Conservation (phyloP, 257 asterid genomes). For the Solanum appendiculatum region DNA sequence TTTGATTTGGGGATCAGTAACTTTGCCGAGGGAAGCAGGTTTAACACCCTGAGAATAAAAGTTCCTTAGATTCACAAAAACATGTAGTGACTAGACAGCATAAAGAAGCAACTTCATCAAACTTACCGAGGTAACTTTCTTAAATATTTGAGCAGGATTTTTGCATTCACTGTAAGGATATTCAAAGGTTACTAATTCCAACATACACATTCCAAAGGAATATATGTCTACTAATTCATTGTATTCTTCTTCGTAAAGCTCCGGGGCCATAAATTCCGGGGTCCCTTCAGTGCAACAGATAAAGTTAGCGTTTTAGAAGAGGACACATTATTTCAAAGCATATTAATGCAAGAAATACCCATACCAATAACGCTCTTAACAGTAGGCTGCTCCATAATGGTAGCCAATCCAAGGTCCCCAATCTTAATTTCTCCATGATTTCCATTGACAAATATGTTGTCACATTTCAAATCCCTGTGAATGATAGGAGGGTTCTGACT, state of each 20-base stretch:
- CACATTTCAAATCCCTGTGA: constrained; percentile 82
- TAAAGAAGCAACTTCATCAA: not conserved
- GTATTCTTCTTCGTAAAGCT: constrained; percentile 75
- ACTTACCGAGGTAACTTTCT: constrained; percentile 62
- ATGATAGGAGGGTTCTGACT: constrained; percentile 70
- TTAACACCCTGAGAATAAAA: constrained; percentile 40
- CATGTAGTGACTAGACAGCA: not conserved
- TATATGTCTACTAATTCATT: constrained; percentile 70
- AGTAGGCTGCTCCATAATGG: constrained; percentile 62
- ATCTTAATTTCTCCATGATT: constrained; percentile 72
- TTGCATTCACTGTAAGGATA: constrained; percentile 76
- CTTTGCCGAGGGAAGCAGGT: constrained; percentile 61
- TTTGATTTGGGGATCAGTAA: constrained; percentile 35
- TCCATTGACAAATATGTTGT: constrained; percentile 78
- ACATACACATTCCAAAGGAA: constrained; percentile 73
- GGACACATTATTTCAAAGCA: not conserved
- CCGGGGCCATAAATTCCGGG: constrained; percentile 82
- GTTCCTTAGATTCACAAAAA: not conserved
- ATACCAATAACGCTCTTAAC: constrained; percentile 78
- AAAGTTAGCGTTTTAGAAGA: not conserved
- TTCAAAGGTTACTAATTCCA: constrained; percentile 69
- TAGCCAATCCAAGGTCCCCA: constrained; percentile 86
- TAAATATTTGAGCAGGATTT: constrained; percentile 66
- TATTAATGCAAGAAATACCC: not conserved
- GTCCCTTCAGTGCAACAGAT: constrained; percentile 15